A percentile compares a stretch with the other conserved stretches of the same genome.
phyloP scores from a whole-genome alignment of 2,329 filamentous ascomycete genomes.

The Coniochaeta sp. region DNA sequence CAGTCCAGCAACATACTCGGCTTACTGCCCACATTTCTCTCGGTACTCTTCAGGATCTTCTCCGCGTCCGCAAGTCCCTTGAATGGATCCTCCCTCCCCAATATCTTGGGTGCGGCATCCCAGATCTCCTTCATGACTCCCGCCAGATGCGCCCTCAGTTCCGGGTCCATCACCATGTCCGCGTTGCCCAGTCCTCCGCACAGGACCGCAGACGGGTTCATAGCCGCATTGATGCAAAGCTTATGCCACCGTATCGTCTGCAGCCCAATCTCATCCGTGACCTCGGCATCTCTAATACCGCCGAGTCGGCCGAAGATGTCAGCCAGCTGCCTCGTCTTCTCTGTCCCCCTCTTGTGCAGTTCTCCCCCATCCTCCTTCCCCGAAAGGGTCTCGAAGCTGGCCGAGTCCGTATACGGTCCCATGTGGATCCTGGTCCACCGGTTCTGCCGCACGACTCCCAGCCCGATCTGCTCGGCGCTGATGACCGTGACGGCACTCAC shows the following conservation, averaged over 20 bases:
- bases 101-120: constrained; percentile 51
- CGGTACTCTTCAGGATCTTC: constrained; percentile 53
- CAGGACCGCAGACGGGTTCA: constrained; percentile 66
- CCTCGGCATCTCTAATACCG: constrained; percentile 57
- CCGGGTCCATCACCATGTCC: constrained; percentile 56
- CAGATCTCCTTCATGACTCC: constrained; percentile 66
- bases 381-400: not conserved
- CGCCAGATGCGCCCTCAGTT: constrained; percentile 52
- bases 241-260: constrained; percentile 71
- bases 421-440: constrained; percentile 67
- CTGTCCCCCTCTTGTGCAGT: constrained; percentile 25
- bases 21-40: constrained; percentile 55
- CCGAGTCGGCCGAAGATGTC: constrained; percentile 47
- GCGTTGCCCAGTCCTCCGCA: constrained; percentile 57
- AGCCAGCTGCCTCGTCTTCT: constrained; percentile 40
- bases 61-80: constrained; percentile 52
- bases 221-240: constrained; percentile 67
- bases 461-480: constrained; percentile 57
- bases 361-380: constrained; percentile 13
- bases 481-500: constrained; percentile 63
- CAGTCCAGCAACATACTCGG: constrained; percentile 65
- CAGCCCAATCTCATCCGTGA: constrained; percentile 56
- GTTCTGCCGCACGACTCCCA: constrained; percentile 60
- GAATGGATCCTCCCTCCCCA: constrained; percentile 52
- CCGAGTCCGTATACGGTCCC: constrained; percentile 52